Base-by-base conservation (phyloP, 306 rosid genomes). In the Sesbania bispinosa region DNA sequence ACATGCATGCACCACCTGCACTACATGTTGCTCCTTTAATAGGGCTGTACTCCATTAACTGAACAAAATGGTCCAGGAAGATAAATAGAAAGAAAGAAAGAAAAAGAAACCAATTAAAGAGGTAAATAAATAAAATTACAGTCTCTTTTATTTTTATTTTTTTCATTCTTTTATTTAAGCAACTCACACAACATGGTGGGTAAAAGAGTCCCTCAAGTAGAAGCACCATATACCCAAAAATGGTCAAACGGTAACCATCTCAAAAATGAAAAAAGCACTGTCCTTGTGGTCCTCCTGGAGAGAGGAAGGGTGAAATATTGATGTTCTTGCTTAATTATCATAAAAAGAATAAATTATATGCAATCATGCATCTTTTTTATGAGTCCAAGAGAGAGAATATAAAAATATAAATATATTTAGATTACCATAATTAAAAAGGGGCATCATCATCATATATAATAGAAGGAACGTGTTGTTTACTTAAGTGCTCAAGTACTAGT, bases 1-100 rank as follows among this genome's bases (percentile, higher is more conserved):
- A 43, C 85, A 80, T 80, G 88, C 88, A 80, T 84, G 88, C 88
- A 64, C 60, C 53, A 69, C 62, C 81, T 80, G 83, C 83, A 69
- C 73, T 67, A 5, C 73, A 69, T 59, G 84, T 71, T 79, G 64
- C 72, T 71, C 70, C 69, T 83, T 83, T 83, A 79, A 79, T 58
- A 52, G 65, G 38, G 47, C 39, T 83, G 77, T 67, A 76, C 87
- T 75, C 73, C 79, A 60, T 76, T 59, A 76, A 76, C 80, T 71
- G 67, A 71, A 59, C 60, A 24, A 65, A 30, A 61, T 64, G 78
- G 84, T 69, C 79, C 76, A 79, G 3, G 69, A 64, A 58, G 55
- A 57, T 46, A 78, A 70, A 69, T 23, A 51, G 81, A 69, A 48
- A 57, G 4, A 24, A 11, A 39, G 57, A n/a, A 24, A 67, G 24